Percentiles rank a stretch among this genome's conserved stretches.
Evolutionary conservation across 2,329 filamentous ascomycete species (phyloP).

Genomic region (Colletotrichum trifolii): DNA sequence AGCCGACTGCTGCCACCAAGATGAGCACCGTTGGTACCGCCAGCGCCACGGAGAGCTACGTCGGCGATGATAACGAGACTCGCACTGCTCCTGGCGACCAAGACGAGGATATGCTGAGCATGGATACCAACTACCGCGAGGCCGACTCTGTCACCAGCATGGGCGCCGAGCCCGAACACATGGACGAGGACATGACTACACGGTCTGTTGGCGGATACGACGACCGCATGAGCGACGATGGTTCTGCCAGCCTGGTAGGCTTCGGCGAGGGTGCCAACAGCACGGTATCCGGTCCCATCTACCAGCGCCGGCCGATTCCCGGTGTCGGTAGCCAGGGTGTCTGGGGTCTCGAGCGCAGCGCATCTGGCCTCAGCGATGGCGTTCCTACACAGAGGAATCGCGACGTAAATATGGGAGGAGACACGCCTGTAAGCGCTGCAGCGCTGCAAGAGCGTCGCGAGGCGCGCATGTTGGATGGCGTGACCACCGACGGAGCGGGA

Average conservation of each 20-base stretch:
- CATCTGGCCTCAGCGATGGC: slow-evolving; percentile 63
- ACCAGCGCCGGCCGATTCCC: slow-evolving; percentile 63
- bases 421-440: slow-evolving; percentile 59
- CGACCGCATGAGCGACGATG: slow-evolving; percentile 88
- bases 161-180: slow-evolving; percentile 55
- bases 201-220: slow-evolving; percentile 64
- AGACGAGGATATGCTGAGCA: slow-evolving; percentile 78
- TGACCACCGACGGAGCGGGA: slow-evolving; percentile 66
- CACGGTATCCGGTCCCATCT: slow-evolving; percentile 83
- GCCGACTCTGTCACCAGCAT: slow-evolving; percentile 70
- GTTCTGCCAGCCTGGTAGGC: slow-evolving; percentile 84
- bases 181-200: slow-evolving; percentile 64
- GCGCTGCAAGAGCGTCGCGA: slow-evolving; percentile 65
- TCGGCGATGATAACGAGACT: slow-evolving; percentile 63
- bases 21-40: slow-evolving; percentile 93
- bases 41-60: slow-evolving; percentile 82
- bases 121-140: slow-evolving; percentile 69
- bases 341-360: slow-evolving; percentile 62
- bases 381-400: slow-evolving; percentile 47
- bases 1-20: slow-evolving; percentile 74
- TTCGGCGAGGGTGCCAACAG: slow-evolving; percentile 93
- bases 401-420: slow-evolving; percentile 45
- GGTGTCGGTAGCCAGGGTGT: slow-evolving; percentile 42
- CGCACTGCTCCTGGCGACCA: slow-evolving; percentile 64
- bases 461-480: slow-evolving; percentile 74